phyloP scores from a whole-genome alignment of 495 filamentous ascomycete genomes.

The Copromyces sp. region DNA sequence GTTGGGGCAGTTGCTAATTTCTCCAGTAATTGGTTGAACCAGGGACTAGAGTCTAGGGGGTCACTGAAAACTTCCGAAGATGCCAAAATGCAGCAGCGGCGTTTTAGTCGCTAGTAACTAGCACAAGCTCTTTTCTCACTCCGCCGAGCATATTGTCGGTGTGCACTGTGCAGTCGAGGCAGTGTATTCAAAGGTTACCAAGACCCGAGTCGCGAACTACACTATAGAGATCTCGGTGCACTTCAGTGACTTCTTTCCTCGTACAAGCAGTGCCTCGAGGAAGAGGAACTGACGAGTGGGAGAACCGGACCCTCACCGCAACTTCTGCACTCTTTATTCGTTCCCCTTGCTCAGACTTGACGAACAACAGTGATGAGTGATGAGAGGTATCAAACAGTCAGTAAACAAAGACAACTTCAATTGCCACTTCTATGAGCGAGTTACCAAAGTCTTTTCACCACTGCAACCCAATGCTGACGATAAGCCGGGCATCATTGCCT shows the following conservation, averaged over 20 bases:
- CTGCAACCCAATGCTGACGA: background rate
- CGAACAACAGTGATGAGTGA: background rate
- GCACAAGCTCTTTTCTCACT: background rate
- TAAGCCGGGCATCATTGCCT: background rate
- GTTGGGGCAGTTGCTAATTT: background rate
- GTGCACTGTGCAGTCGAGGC: background rate
- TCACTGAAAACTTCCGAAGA: background rate
- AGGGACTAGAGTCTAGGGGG: background rate
- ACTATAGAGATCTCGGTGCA: background rate
- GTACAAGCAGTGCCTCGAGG: background rate
- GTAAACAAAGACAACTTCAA: background rate
- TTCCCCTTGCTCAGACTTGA: background rate
- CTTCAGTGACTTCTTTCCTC: background rate
- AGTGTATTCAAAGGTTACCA: background rate
- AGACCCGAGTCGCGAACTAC: background rate
- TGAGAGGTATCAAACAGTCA: background rate
- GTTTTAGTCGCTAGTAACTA: background rate
- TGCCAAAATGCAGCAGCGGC: background rate
- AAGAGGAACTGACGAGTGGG: background rate
- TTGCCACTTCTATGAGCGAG: background rate
- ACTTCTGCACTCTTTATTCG: conserved; percentile 8
- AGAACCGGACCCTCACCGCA: conserved; percentile 14
- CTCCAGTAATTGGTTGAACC: background rate
- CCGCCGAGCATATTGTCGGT: background rate
- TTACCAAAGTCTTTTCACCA: background rate